phyloP scores from a whole-genome alignment of 805 yeast species.

The Wickerhamiella parazyma region DNA sequence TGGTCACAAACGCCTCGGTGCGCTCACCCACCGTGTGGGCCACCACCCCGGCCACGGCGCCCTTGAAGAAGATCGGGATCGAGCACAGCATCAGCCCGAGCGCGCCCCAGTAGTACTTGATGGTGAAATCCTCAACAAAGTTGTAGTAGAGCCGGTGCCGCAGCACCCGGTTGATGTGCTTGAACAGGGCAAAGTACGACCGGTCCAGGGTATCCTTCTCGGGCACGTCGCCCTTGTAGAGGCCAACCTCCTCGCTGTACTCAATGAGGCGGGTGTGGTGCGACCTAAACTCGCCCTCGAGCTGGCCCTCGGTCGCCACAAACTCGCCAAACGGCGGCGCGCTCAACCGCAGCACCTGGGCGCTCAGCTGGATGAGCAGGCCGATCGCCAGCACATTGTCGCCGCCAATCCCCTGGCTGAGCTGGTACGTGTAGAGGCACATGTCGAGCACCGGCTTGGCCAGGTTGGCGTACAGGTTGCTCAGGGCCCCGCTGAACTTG shows the following conservation, averaged over 20 bases:
- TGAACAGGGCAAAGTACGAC: conserved; percentile 67
- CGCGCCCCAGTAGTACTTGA: conserved; percentile 92
- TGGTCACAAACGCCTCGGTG: conserved; percentile 49
- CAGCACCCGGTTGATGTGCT: conserved; percentile 61
- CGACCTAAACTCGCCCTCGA: conserved; percentile 75
- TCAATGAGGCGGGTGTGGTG: conserved; percentile 69
- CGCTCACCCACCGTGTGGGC: conserved; percentile 11
- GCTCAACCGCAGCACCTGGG: conserved; percentile 53
- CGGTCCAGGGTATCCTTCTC: conserved; percentile 68
- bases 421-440: conserved; percentile 63
- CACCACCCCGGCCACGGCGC: conserved; percentile 27
- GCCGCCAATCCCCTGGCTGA: conserved; percentile 41
- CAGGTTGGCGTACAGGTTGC: conserved; percentile 68
- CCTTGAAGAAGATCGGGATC: conserved; percentile 65
- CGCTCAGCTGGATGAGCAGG: conserved; percentile 65
- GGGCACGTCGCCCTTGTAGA: conserved; percentile 64
- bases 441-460: conserved; percentile 75
- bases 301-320: conserved; percentile 57
- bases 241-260: conserved; percentile 76
- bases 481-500: conserved; percentile 54
- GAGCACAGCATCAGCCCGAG: conserved; percentile 81
- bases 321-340: conserved; percentile 85
- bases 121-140: conserved; percentile 73
- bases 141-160: conserved; percentile 66
- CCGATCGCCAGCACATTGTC: conserved; percentile 66